These are phyloP conservation scores for Beauveria sp. DNA, from an alignment of 2,329 filamentous ascomycete species.

Conservation along the genomic window DNA sequence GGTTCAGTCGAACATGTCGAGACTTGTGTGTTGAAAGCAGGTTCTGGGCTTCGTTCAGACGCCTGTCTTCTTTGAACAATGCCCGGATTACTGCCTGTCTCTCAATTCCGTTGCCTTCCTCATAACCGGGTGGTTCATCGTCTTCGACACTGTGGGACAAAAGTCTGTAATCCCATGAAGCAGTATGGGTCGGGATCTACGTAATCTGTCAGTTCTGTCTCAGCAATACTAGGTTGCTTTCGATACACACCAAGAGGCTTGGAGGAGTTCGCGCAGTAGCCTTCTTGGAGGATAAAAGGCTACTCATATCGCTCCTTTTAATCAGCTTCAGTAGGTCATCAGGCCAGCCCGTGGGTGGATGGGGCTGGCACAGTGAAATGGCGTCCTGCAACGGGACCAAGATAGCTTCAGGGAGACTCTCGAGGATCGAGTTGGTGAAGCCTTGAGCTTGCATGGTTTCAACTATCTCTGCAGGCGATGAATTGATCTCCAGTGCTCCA, in stretches of 20 bases:
- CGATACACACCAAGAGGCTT: slow-evolving; percentile 35
- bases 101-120: slow-evolving; percentile 77
- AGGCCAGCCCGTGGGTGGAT: slow-evolving; percentile 71
- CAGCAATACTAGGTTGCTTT: neutral
- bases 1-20: slow-evolving; percentile 68
- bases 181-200: slow-evolving; percentile 55
- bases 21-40: slow-evolving; percentile 81
- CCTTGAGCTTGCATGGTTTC: slow-evolving; percentile 61
- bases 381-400: slow-evolving; percentile 73
- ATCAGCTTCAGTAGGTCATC: slow-evolving; percentile 65
- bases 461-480: slow-evolving; percentile 55
- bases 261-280: slow-evolving; percentile 24
- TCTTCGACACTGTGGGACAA: slow-evolving; percentile 63
- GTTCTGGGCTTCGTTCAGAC: slow-evolving; percentile 76
- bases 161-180: slow-evolving; percentile 67
- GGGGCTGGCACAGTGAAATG: slow-evolving; percentile 75
- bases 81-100: slow-evolving; percentile 74
- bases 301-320: slow-evolving; percentile 71
- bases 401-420: slow-evolving; percentile 81
- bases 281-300: slow-evolving; percentile 45
- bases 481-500: slow-evolving; percentile 42
- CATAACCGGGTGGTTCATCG: slow-evolving; percentile 51
- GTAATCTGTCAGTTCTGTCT: neutral
- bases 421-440: slow-evolving; percentile 59
- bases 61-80: slow-evolving; percentile 85